Base-by-base conservation (phyloP, 1,139 yeast species). In the Hyphopichia buzzinii region DNA sequence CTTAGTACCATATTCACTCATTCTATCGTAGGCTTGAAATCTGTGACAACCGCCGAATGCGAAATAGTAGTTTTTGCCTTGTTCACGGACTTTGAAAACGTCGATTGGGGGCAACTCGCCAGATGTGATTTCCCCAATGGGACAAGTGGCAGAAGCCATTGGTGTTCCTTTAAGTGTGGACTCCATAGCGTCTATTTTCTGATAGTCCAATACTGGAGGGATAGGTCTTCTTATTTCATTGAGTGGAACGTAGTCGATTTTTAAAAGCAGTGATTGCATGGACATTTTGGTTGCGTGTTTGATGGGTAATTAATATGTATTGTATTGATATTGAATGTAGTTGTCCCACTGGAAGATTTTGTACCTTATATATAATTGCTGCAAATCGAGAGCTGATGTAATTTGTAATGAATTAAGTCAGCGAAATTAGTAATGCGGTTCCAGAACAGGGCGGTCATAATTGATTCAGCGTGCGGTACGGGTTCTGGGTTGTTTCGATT, bases 1-100 rank as follows among this genome's bases (percentile, higher is more conserved):
- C 29, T 64, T 66, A 4, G 40, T 37, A 3, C 50, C 54, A 2
- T 46, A 45, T 16, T 40, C 34, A 11, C 47, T 48, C 25, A 69
- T 46, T 36, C 66, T 62, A 43, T 82, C 89, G 52, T 84, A 84
- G 0, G 90, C 90, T 54, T 85, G 94, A 47, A 85, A 80, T 42
- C 95, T 59, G 54, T 85, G 95, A 54, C 95, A 85, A 0, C 94
- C 94, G 8, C 94, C 94, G 58, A 85, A 82, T 2, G 94, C 95
- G 62, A 85, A 86, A 52, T 81, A 85, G 54, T 72, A 74, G 21
- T 64, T 71, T 37, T 74, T 60, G 1, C 88, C 92, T 8, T 72
- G 55, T 33, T 83, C 84, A 31, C 81, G 65, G 2, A 85, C 83
- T 30, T 74, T 70, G 46, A 86, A 63, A 0, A 86, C 89, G 55